Conservation (phyloP, 2,329 filamentous ascomycete species). For the Fusarium phyllophilum region DNA sequence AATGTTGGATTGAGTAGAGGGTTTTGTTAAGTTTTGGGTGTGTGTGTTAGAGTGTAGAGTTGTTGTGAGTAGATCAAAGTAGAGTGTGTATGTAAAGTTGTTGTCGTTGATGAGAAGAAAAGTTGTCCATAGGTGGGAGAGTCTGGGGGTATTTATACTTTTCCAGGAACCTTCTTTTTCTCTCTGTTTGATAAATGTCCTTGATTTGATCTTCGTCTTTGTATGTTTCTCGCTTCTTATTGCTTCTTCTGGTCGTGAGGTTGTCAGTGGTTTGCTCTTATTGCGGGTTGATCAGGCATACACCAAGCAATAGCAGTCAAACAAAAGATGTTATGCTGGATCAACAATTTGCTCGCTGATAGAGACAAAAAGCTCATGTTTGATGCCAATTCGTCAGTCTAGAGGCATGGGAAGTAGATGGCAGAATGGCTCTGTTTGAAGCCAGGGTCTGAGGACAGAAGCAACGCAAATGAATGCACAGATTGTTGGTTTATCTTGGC, state of each 20-base stretch:
- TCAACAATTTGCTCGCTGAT: neutral
- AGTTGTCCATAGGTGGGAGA: neutral
- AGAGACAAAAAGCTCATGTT: too few species aligned
- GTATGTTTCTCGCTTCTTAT: neutral
- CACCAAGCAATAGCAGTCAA: neutral
- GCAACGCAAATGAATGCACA: neutral
- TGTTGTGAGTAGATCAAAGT: neutral
- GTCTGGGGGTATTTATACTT: constrained; percentile 15
- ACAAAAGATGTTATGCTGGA: too few species aligned
- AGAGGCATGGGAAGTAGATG: neutral
- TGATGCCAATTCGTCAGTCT: neutral
- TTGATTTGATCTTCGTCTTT: neutral
- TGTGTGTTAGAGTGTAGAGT: neutral
- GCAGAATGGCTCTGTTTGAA: neutral
- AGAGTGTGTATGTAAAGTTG: neutral
- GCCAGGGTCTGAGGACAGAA: neutral
- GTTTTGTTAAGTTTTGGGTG: neutral
- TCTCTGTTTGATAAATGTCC: neutral
- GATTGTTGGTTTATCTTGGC: neutral
- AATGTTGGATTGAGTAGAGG: neutral
- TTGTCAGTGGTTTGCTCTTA: neutral
- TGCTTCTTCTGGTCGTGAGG: neutral
- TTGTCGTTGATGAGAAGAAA: neutral
- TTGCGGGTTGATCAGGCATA: neutral
- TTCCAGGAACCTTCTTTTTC: neutral